Base-by-base conservation (phyloP, 2,329 filamentous ascomycete species). In the Penicillium thymicola region DNA sequence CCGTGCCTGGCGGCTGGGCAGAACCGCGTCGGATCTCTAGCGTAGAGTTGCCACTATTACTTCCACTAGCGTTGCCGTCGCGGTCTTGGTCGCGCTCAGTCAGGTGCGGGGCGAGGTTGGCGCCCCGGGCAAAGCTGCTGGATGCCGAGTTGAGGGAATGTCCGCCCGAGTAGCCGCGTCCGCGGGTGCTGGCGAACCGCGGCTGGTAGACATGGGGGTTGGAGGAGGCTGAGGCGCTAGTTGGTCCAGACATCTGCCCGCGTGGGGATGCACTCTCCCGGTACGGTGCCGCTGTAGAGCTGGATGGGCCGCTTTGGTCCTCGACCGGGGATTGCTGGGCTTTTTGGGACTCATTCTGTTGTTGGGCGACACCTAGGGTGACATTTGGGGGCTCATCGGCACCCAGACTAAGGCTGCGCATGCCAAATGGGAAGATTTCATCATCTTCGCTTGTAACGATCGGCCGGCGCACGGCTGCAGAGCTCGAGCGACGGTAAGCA, bases 351-450 rank as follows among this genome's bases (percentile, higher is more conserved):
- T 75, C 69, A 50, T 71, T 70, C 49, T 72, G 70, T 14, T 68
- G 71, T 32, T 74, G 65, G 11, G 73, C 58, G 23, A 68, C 65
- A 47, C 68, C 70, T 0, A 74, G 59, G 40, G 67, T 71, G 7
- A 67, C 55, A 37, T 70, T 66, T 13, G 71, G 66, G 18, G 71
- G 61, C 18, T 76, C 74, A 53, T 75, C 75, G n/a, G 73, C 72
- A 5, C 77, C 77, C 44, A 79, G 67, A 59, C 78, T 80, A 18
- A 78, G 69, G 57, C 78, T 79, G 38, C 78, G 74, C 68, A 78
- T 75, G 21, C 74, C 75, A 55, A 76, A 76, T 16, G 72, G 72
- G 58, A 78, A 76, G 21, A 78, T 71, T 37, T 79, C 78, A 36
- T 74, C 74, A 18, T 77, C 72, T 47, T 80, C 78, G 32, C 73